Conservation (phyloP, 2,329 filamentous ascomycete genomes). For the Fusarium subtropicale region DNA sequence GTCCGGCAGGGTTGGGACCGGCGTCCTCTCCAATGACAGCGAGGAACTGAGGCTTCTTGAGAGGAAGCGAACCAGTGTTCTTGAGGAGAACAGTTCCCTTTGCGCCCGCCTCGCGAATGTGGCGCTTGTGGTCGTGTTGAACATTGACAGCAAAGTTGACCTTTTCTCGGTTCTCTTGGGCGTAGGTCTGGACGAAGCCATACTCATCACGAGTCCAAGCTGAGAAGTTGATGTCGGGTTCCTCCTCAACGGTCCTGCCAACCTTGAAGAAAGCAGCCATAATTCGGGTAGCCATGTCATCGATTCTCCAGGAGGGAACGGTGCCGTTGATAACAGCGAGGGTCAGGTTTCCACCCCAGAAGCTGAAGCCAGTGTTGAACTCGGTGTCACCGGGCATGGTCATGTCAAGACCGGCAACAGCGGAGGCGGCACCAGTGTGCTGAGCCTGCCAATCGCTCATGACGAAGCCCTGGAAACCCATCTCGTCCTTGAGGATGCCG, state of each 20-base stretch:
- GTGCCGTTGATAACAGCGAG: constrained; percentile 90
- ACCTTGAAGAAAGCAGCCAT: constrained; percentile 78
- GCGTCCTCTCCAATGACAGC: constrained; percentile 87
- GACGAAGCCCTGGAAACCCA: constrained; percentile 84
- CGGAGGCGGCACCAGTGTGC: constrained; percentile 73
- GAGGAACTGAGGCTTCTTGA: constrained; percentile 81
- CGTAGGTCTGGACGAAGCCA: constrained; percentile 74
- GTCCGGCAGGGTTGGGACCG: constrained; percentile 77
- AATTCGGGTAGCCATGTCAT: constrained; percentile 92
- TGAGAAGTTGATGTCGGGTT: constrained; percentile 79
- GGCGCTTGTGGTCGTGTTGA: constrained; percentile 75
- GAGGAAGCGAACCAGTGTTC: constrained; percentile 80
- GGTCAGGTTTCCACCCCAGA: constrained; percentile 89
- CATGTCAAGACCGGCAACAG: constrained; percentile 84
- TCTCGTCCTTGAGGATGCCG: constrained; percentile 79
- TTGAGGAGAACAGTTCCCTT: constrained; percentile 91
- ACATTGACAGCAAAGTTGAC: constrained; percentile 89
- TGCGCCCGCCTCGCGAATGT: constrained; percentile 81
- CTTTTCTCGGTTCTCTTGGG: constrained; percentile 70
- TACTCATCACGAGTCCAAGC: constrained; percentile 86
- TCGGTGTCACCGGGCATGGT: constrained; percentile 86
- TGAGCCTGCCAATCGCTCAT: constrained; percentile 86
- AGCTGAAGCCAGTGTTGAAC: constrained; percentile 79
- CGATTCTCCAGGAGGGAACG: constrained; percentile 84
- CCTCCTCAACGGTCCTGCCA: constrained; percentile 62